phyloP scores from a whole-genome alignment of 1,284 basidiomycete genomes.

The Pyrrhoderma noxium region DNA sequence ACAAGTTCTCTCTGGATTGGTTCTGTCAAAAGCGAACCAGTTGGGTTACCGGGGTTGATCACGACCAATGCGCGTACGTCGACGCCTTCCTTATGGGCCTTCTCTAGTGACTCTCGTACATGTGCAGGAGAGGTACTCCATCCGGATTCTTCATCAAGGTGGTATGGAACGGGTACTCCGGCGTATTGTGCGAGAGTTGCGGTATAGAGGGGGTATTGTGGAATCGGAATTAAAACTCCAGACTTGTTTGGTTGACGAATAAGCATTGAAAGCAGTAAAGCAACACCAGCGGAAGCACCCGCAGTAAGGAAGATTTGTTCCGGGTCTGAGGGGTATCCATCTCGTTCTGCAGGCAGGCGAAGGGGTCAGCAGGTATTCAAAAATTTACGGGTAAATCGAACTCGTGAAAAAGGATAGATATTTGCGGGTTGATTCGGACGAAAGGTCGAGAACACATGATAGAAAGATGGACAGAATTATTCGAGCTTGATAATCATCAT shows the following conservation, averaged over 20 bases:
- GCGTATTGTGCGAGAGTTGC: conserved; percentile 84
- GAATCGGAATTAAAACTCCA: conserved; percentile 92
- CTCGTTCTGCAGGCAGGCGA: conserved; percentile 54
- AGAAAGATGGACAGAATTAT: too few species aligned
- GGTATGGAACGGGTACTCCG: conserved; percentile 83
- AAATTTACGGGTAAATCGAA: background rate
- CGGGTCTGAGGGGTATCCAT: conserved; percentile 80
- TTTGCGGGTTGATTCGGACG: too few species aligned
- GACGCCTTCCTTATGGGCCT: conserved; percentile 59
- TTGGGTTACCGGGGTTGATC: conserved; percentile 97
- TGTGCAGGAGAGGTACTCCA: conserved; percentile 82
- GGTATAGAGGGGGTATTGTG: conserved; percentile 97
- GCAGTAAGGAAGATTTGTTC: conserved; percentile 90
- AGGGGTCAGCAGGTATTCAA: background rate
- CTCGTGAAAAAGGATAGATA: too few species aligned
- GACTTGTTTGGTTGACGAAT: conserved; percentile 54
- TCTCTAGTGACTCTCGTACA: conserved; percentile 62
- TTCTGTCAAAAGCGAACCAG: conserved; percentile 73
- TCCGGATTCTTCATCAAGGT: conserved; percentile 73
- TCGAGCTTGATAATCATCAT: too few species aligned
- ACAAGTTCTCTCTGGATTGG: conserved; percentile 70
- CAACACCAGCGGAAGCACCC: conserved; percentile 90
- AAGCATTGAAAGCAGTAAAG: conserved; percentile 79
- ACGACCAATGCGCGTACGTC: conserved; percentile 80
- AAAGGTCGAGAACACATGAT: too few species aligned